These are phyloP conservation scores for Pisolithus marmoratus DNA, from an alignment of 768 basidiomycete genomes.

Conservation along the genomic window DNA sequence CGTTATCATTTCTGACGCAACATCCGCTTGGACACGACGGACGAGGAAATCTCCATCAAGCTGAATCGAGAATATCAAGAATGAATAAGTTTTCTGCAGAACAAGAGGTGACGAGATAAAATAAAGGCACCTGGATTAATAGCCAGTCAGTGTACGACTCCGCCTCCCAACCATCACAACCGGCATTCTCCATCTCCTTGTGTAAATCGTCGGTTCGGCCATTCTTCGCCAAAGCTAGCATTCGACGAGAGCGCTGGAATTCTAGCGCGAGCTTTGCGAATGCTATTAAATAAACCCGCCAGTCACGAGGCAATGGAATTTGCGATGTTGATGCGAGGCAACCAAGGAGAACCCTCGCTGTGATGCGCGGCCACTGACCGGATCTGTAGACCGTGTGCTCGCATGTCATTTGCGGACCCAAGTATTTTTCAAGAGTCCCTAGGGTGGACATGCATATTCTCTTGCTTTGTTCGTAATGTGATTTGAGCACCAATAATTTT, in stretches of 20 bases:
- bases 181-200: conserved; percentile 21
- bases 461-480: conserved; percentile 6
- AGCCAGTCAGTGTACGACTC: conserved; percentile 36
- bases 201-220: conserved; percentile 26
- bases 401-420: conserved; percentile 10
- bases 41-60: conserved; percentile 40
- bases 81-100: neutral
- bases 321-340: conserved; percentile 22
- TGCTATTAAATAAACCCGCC: conserved; percentile 26
- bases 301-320: conserved; percentile 13
- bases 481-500: neutral
- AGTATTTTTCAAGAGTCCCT: neutral
- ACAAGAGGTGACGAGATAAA: neutral
- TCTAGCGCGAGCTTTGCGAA: conserved; percentile 27
- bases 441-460: neutral
- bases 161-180: conserved; percentile 13
- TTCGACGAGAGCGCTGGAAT: conserved; percentile 33
- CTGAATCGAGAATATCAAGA: conserved; percentile 15
- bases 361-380: conserved; percentile 36
- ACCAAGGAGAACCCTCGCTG: conserved; percentile 25
- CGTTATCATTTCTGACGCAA: conserved; percentile 43
- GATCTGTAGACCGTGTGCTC: conserved; percentile 15
- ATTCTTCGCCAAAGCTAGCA: conserved; percentile 21
- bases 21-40: conserved; percentile 36
- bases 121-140: conserved; percentile 40